Percentiles rank a stretch among this genome's conserved stretches.
phyloP scores from a whole-genome alignment of 2,329 filamentous ascomycete species.

The Chaetomium olivaceum region DNA sequence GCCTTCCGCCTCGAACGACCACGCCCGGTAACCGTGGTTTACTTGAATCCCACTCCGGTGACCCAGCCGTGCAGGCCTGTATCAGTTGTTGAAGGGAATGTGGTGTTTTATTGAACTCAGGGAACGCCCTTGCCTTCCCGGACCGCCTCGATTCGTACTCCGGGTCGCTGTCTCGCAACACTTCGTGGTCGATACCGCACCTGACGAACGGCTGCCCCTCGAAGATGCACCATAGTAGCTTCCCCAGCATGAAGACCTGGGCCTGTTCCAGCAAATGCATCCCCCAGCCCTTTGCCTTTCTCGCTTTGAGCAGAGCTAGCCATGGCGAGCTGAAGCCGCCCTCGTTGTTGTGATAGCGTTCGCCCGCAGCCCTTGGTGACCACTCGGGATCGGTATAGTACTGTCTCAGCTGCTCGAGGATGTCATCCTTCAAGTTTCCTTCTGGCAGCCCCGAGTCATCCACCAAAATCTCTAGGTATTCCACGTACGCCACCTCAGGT shows the following conservation, averaged over 20 bases:
- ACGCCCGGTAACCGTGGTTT: constrained; percentile 12
- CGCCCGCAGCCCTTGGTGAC: constrained; percentile 14
- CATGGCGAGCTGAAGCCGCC: constrained; percentile 32
- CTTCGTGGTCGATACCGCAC: constrained; percentile 30
- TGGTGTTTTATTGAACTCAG: constrained; percentile 27
- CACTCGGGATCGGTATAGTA: constrained; percentile 25
- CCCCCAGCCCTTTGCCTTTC: background rate
- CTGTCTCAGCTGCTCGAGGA: constrained; percentile 8
- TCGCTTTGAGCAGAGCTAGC: constrained; percentile 22
- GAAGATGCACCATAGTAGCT: constrained; percentile 35
- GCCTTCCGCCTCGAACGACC: constrained; percentile 21
- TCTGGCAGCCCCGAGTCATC: background rate
- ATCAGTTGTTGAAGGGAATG: constrained; percentile 22
- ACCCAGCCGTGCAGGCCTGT: constrained; percentile 28
- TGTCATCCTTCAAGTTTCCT: constrained; percentile 8
- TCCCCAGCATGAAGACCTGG: constrained; percentile 35
- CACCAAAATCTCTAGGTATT: constrained; percentile 32
- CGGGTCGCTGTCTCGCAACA: constrained; percentile 22
- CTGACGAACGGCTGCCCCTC: constrained; percentile 27
- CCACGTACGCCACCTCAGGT: constrained; percentile 33
- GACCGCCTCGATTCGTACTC: constrained; percentile 4
- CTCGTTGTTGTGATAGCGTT: constrained; percentile 20
- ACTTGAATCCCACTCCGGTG: constrained; percentile 28
- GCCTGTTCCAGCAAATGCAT: constrained; percentile 25
- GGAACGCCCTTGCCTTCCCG: constrained; percentile 22